phyloP scores from a whole-genome alignment of 2,329 filamentous ascomycete species.

The Acrocalymma vagum region DNA sequence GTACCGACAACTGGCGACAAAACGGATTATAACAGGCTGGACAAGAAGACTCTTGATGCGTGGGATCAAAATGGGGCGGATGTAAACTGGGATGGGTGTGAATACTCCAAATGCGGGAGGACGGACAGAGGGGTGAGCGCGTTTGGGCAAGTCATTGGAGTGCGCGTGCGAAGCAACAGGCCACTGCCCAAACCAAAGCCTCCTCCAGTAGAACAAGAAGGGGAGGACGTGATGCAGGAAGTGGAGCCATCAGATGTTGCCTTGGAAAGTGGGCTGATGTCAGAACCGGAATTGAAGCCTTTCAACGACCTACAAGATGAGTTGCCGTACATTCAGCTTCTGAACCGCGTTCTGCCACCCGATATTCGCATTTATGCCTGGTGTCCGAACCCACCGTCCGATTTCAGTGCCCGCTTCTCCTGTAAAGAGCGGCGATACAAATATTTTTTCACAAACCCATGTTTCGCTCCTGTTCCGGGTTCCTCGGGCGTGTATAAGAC shows the following conservation, averaged over 20 bases:
- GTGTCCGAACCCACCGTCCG: constrained; percentile 81
- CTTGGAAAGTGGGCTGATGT: constrained; percentile 14
- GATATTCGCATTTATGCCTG: constrained; percentile 93
- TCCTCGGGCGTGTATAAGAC: constrained; percentile 57
- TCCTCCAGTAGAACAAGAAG: constrained; percentile 12
- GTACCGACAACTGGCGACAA: constrained; percentile 23
- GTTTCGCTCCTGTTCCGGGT: constrained; percentile 74
- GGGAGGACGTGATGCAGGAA: constrained; percentile 3
- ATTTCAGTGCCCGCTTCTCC: constrained; percentile 91
- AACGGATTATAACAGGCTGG: constrained; percentile 42
- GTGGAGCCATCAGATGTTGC: constrained; percentile 1
- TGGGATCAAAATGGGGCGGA: constrained; percentile 50
- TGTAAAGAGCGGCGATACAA: constrained; percentile 91
- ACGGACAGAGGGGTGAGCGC: constrained; percentile 95
- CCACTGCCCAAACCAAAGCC: constrained; percentile 57
- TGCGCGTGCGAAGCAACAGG: constrained; percentile 81
- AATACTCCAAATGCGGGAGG: constrained; percentile 94
- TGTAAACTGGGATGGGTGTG: constrained; percentile 82
- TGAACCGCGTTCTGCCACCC: constrained; percentile 87
- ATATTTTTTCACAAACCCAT: constrained; percentile 98
- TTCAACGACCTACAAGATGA: constrained; percentile 81
- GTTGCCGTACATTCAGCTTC: constrained; percentile 79
- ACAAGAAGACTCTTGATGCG: constrained; percentile 42
- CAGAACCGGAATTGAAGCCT: constrained; percentile 26
- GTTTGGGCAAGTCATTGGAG: constrained; percentile 91